Evolutionary conservation across 2,329 filamentous ascomycete genomes (phyloP).

Genomic region (Colletotrichum aenigma): DNA sequence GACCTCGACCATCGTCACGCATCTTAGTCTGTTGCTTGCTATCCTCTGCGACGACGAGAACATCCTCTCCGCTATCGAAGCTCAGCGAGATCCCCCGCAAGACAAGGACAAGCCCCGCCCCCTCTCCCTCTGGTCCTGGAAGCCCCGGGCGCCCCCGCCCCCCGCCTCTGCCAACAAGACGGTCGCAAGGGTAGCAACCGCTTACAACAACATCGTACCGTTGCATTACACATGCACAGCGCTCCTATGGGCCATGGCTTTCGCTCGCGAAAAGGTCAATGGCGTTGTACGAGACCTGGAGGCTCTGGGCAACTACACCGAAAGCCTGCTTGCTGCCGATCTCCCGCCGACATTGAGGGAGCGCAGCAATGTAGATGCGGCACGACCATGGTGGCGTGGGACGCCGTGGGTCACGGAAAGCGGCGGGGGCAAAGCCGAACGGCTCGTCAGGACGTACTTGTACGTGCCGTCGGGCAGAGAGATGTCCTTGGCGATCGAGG

Average conservation of each 20-base stretch:
- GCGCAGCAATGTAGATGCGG: not conserved
- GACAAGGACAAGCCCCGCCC: not conserved
- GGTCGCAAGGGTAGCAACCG: not conserved
- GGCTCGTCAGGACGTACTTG: not conserved
- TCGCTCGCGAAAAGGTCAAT: not conserved
- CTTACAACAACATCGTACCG: not conserved
- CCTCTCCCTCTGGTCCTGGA: not conserved
- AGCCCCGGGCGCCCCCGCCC: not conserved
- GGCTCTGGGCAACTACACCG: not conserved
- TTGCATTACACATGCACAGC: not conserved
- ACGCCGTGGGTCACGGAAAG: not conserved
- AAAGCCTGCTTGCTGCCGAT: not conserved
- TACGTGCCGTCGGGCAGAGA: not conserved
- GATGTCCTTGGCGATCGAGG: not conserved
- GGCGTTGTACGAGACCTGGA: not conserved
- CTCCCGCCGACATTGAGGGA: not conserved
- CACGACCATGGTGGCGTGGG: not conserved
- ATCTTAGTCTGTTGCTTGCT: not conserved
- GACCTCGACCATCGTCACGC: not conserved
- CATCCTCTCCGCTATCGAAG: not conserved
- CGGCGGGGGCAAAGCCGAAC: not conserved
- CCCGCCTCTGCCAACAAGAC: not conserved
- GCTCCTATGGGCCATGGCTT: not conserved
- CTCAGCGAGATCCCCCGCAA: not conserved
- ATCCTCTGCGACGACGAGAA: not conserved